phyloP scores from a whole-genome alignment of 2,329 filamentous ascomycete species.

The Xylariaceae sp. region DNA sequence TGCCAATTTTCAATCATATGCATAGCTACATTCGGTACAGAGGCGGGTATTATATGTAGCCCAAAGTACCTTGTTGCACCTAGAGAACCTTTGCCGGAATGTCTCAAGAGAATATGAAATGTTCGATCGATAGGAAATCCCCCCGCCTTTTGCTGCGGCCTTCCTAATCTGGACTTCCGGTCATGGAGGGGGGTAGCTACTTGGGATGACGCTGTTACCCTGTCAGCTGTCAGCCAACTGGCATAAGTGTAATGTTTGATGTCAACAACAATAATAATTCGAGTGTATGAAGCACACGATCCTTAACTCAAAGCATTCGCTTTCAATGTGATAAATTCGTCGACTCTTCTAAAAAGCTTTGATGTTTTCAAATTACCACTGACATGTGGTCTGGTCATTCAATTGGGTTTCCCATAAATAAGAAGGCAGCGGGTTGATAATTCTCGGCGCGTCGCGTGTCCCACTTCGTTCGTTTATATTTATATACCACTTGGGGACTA shows the following conservation, averaged over 20 bases:
- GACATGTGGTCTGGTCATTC: not conserved
- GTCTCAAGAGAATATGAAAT: not conserved
- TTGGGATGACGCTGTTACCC: not conserved
- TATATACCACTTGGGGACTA: not conserved
- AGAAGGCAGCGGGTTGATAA: slow-evolving; percentile 2
- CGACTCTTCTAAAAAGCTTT: not conserved
- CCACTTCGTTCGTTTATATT: slow-evolving; percentile 7
- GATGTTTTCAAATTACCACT: not conserved
- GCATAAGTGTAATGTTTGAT: not conserved
- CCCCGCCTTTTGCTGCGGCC: not conserved
- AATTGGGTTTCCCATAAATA: slow-evolving; percentile 1
- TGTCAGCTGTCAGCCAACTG: too few relatives aligned
- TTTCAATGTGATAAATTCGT: not conserved
- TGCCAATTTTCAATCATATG: too few relatives aligned
- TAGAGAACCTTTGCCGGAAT: too few relatives aligned
- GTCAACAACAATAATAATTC: not conserved
- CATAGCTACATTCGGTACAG: too few relatives aligned
- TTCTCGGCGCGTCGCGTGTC: slow-evolving; percentile 25
- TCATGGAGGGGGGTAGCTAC: too few relatives aligned
- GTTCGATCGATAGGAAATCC: not conserved
- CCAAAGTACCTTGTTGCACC: too few relatives aligned
- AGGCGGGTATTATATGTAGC: too few relatives aligned
- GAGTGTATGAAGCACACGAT: not conserved
- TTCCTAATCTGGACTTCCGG: not conserved
- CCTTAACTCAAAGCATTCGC: not conserved